Base-by-base conservation (phyloP, 345 rosid genomes). In the Raphanus raphanistrum region DNA sequence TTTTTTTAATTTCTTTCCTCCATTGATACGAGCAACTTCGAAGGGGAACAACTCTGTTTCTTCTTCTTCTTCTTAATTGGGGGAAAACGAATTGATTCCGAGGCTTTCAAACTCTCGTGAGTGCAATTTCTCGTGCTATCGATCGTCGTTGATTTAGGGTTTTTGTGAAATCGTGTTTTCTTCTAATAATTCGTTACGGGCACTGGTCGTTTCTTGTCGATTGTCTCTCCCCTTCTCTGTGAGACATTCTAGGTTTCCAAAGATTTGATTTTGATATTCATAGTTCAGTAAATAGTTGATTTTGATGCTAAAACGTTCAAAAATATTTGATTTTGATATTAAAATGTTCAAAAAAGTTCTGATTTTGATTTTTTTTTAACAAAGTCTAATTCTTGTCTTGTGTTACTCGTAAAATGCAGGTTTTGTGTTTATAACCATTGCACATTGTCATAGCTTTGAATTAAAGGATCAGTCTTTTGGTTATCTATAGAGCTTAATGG, bases 341-440 rank as follows among this genome's bases (percentile, higher is more conserved):
- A 11, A 43, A 8, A 41, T 9, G 48, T 41, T 41, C 1, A 10
- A 41, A 41, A 36, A 41, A 41, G 41, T 0, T 78, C 35, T n/a
- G 12, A 36, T 60, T 10, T 72, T 72, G 41, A 33, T 59, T 63
- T n/a, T n/a, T n/a, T n/a, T n/a, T 11, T 17, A 66, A n/a, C 11
- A 27, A 27, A 33, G 38, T 15, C 73, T 60, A 43, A 65, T 15
- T 61, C 32, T 4, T 73, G 25, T 55, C 5, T 21, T 67, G 61
- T 25, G n/a, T 45, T 45, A 27, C 66, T 73, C 71, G 9, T 31
- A 0, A 0, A 68, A 62, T 73, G 78, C 82, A 79, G 82, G 70
- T 33, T 12, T 50, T 12, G 25, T 16, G 1, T 63, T 33, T 9
- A 9, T 65, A 17, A 28, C 27, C 63, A 50, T 25, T 65, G 17